Conservation (phyloP, 108 stramenopile species). For the Heterococcus sp. region DNA sequence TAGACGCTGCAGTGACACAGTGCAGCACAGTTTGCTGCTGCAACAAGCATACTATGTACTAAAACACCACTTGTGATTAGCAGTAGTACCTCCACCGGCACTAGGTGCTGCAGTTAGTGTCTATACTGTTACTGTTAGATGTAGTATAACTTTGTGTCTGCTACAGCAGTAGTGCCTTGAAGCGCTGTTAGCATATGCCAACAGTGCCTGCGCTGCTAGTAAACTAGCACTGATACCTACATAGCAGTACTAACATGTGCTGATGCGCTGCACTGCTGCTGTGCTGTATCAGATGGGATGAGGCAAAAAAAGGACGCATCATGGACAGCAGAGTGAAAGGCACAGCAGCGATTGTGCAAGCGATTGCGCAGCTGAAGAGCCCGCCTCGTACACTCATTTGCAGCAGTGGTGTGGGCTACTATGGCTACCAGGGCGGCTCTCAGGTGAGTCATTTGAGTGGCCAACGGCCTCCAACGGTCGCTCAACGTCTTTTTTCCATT, state of each 20-base stretch:
- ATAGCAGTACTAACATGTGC: neutral
- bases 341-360: neutral
- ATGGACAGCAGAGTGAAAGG: slow-evolving; percentile 7
- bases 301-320: slow-evolving; percentile 10
- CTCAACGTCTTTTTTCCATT: too few relatives aligned
- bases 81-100: too few relatives aligned
- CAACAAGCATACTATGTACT: too few relatives aligned
- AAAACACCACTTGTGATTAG: too few relatives aligned
- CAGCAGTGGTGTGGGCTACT: neutral
- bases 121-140: neutral
- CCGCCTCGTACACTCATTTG: neutral
- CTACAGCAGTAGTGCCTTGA: neutral
- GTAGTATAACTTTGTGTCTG: neutral
- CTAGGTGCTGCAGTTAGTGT: neutral
- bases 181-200: neutral
- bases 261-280: neutral
- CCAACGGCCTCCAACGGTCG: too few relatives aligned
- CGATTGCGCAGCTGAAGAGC: neutral
- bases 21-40: neutral
- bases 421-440: too few relatives aligned
- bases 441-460: neutral
- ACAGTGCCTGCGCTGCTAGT: neutral
- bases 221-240: neutral
- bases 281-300: neutral
- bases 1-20: neutral